Conservation (phyloP, 2,329 filamentous ascomycete genomes). For the Cryphonectria naterciae region DNA sequence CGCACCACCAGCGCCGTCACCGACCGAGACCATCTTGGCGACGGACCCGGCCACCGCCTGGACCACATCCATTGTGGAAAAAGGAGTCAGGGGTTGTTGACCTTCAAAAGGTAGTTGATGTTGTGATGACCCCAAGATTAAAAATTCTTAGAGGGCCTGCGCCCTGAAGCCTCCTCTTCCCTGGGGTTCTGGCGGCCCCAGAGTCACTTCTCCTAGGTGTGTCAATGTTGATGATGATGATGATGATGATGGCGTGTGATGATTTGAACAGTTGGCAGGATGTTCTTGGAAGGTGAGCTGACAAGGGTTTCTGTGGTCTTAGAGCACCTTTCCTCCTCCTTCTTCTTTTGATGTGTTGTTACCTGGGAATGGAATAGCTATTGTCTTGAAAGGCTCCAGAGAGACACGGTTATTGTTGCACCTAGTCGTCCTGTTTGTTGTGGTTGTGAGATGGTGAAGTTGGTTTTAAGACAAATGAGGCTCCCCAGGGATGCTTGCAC, state of each 20-base stretch:
- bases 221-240: too few species aligned
- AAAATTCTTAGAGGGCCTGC: neutral
- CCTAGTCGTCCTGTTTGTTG: neutral
- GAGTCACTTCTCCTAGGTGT: neutral
- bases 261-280: constrained; percentile 22
- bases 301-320: too few species aligned
- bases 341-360: neutral
- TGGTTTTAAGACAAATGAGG: constrained; percentile 26
- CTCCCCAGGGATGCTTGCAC: constrained; percentile 22
- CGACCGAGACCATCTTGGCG: constrained; percentile 89
- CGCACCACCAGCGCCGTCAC: constrained; percentile 69
- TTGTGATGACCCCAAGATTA: too few species aligned
- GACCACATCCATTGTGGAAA: constrained; percentile 81
- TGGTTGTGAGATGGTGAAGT: constrained; percentile 22
- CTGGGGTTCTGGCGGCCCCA: neutral
- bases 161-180: neutral
- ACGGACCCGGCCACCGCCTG: constrained; percentile 94
- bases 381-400: neutral
- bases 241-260: neutral
- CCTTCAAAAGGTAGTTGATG: neutral
- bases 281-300: too few species aligned
- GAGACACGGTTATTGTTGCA: neutral
- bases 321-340: neutral
- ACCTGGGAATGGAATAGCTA: neutral
- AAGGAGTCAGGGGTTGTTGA: neutral